A percentile compares a stretch with the other conserved stretches of the same genome.
Evolutionary conservation across 257 asterid species (phyloP).

Genomic region (Solanum chiquidenum): DNA sequence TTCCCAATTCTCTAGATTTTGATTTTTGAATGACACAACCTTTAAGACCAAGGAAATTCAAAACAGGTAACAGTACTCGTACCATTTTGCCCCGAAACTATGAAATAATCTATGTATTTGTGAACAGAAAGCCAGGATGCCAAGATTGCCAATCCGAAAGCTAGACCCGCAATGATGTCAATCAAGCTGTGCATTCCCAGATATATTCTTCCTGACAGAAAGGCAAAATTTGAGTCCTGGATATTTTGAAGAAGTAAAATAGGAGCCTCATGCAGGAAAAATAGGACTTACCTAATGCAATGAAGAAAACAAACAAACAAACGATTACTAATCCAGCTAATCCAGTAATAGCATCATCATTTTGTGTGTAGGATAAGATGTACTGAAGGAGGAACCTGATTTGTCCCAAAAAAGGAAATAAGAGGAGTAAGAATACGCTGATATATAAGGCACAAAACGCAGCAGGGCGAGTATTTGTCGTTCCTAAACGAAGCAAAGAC

Average conservation of each 20-base stretch:
- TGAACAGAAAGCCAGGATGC: constrained; percentile 67
- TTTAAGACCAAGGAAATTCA: neutral
- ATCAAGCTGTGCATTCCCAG: constrained; percentile 95
- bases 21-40: neutral
- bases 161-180: constrained; percentile 69
- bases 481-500: neutral
- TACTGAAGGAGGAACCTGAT: constrained; percentile 72
- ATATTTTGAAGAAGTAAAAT: constrained; percentile 3
- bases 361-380: constrained; percentile 34
- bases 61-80: constrained; percentile 1
- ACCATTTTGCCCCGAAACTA: constrained; percentile 83
- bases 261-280: constrained; percentile 1
- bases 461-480: neutral
- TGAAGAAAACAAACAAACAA: constrained; percentile 51
- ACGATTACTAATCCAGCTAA: constrained; percentile 36
- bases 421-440: neutral
- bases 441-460: neutral
- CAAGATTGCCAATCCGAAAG: constrained; percentile 60
- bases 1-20: neutral
- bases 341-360: constrained; percentile 17
- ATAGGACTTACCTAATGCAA: constrained; percentile 55
- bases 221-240: neutral
- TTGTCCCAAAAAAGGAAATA: constrained; percentile 5
- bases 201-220: constrained; percentile 69
- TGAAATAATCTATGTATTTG: constrained; percentile 46